Conservation (phyloP, 163 green algal species). For the Prototheca cutis region DNA sequence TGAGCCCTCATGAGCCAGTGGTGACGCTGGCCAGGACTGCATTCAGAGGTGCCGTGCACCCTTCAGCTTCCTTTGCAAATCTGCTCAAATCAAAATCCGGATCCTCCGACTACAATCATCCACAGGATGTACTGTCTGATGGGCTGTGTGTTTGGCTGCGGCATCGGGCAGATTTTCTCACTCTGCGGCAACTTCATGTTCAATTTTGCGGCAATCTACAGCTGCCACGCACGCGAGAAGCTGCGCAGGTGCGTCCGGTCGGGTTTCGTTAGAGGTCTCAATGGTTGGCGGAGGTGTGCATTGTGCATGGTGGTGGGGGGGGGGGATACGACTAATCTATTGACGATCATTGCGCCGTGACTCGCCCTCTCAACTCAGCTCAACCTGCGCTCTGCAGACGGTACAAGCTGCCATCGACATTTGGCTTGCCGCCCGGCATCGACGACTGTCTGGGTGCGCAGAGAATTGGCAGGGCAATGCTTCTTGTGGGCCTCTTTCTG, state of each 20-base stretch:
- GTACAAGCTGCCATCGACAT: constrained; percentile 36
- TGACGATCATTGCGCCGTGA: too few relatives aligned
- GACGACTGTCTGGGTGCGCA: constrained; percentile 33
- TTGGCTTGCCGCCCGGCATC: constrained; percentile 30
- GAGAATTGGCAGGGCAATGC: too few relatives aligned
- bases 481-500: not conserved
- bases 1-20: too few relatives aligned
- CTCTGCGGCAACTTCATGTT: constrained; percentile 27
- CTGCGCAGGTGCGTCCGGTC: constrained; percentile 15
- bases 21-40: too few relatives aligned
- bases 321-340: too few relatives aligned
- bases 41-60: too few relatives aligned
- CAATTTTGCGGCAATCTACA: constrained; percentile 37
- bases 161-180: constrained; percentile 30
- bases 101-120: too few relatives aligned
- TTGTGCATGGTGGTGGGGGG: too few relatives aligned
- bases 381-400: constrained; percentile 20
- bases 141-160: constrained; percentile 18
- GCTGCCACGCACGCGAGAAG: constrained; percentile 35
- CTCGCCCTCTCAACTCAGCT: too few relatives aligned
- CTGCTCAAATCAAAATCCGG: too few relatives aligned
- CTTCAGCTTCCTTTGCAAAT: too few relatives aligned
- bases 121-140: constrained; percentile 24
- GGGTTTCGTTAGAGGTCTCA: not conserved
- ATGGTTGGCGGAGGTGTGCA: not conserved